A percentile compares a stretch with the other conserved stretches of the same genome.
phyloP scores from a whole-genome alignment of 257 asterid genomes.

The Salvia hispanica region DNA sequence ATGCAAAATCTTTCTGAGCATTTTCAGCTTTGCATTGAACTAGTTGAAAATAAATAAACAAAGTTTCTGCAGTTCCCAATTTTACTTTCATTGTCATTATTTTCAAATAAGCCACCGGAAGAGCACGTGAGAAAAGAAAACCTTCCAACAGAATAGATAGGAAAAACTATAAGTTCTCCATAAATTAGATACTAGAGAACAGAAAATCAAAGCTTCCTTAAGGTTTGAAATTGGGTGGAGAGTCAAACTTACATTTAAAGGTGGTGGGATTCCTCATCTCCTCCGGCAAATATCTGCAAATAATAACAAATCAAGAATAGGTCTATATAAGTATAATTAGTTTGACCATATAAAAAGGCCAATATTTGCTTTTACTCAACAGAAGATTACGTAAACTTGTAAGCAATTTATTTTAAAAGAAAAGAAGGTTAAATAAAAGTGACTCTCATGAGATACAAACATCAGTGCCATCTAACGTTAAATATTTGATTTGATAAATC shows the following conservation, averaged over 20 bases:
- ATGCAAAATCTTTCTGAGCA: background rate
- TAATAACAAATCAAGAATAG: slow-evolving; percentile 24
- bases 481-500: slow-evolving; percentile 3
- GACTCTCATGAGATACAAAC: slow-evolving; percentile 12
- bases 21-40: slow-evolving; percentile 2
- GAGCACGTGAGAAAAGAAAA: background rate
- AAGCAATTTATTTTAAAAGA: background rate
- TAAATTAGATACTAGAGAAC: background rate
- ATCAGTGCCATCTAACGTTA: background rate
- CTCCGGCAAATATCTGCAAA: slow-evolving; percentile 81
- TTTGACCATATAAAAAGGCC: background rate
- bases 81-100: no score
- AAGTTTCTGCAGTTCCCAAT: background rate
- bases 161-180: background rate
- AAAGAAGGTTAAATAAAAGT: background rate
- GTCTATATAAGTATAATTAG: slow-evolving; percentile 1
- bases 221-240: slow-evolving; percentile 1
- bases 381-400: slow-evolving; percentile 7
- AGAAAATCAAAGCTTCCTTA: background rate
- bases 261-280: slow-evolving; percentile 91
- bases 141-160: slow-evolving; percentile 15
- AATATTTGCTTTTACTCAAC: background rate
- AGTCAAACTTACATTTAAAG: slow-evolving; percentile 65
- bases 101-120: background rate
- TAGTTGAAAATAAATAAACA: background rate